These are phyloP conservation scores for Skeletonema grethae DNA, from an alignment of 108 stramenopile genomes.

Conservation along the genomic window DNA sequence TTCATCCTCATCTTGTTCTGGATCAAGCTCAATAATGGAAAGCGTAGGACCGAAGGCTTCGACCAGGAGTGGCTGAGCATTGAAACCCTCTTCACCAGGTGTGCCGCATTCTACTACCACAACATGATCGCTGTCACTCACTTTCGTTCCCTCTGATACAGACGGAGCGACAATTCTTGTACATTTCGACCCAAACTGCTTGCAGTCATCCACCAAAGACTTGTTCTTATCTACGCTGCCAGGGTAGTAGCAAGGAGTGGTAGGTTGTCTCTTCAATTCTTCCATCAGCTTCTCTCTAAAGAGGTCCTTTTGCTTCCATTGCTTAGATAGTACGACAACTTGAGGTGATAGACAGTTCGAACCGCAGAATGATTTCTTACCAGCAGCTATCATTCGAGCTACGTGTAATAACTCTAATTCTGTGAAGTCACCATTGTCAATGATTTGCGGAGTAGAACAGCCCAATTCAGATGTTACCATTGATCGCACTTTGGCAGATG, in stretches of 20 bases:
- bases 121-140: conserved; percentile 12
- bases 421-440: conserved; percentile 17
- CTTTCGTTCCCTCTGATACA: conserved; percentile 5
- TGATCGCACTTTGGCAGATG: not conserved
- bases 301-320: conserved; percentile 21
- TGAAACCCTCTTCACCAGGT: conserved; percentile 20
- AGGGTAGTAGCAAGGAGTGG: conserved; percentile 33
- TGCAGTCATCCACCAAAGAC: conserved; percentile 6
- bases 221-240: conserved; percentile 18
- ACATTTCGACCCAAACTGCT: conserved; percentile 2
- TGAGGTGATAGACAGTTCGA: conserved; percentile 37
- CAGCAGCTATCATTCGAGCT: conserved; percentile 9
- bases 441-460: conserved; percentile 16
- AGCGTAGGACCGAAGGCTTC: conserved; percentile 45
- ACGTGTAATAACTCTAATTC: conserved; percentile 2
- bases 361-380: conserved; percentile 33
- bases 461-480: conserved; percentile 35
- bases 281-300: conserved; percentile 13
- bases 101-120: conserved; percentile 22
- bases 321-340: conserved; percentile 24
- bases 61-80: conserved; percentile 9
- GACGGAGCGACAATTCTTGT: conserved; percentile 12
- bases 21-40: conserved; percentile 25
- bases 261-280: conserved; percentile 17
- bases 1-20: conserved; percentile 14